Conservation (phyloP, 2,329 filamentous ascomycete genomes). For the Pseudocercospora eumusae region DNA sequence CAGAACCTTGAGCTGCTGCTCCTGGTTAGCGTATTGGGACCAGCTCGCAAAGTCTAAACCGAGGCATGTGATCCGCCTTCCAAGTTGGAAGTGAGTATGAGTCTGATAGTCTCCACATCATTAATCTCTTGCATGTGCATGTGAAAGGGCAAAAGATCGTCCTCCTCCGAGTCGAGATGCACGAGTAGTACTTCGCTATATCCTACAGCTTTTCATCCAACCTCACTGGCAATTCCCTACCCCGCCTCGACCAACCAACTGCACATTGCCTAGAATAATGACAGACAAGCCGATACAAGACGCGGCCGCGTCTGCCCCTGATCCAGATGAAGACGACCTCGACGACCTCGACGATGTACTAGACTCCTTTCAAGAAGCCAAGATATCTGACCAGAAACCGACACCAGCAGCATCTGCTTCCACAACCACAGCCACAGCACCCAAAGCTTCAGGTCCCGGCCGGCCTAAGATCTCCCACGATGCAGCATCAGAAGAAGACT, state of each 20-base stretch:
- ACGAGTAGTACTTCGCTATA: conserved; percentile 1
- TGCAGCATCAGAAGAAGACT: conserved; percentile 59
- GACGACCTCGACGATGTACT: conserved; percentile 95
- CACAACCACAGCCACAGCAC: conserved; percentile 38
- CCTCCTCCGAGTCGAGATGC: neutral
- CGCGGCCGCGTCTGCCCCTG: conserved; percentile 54
- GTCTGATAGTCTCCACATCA: conserved; percentile 1
- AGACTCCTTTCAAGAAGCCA: conserved; percentile 77
- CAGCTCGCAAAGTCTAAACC: conserved; percentile 2
- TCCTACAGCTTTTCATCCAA: neutral
- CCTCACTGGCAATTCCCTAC: neutral
- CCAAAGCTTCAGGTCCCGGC: conserved; percentile 44
- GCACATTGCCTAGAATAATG: conserved; percentile 27
- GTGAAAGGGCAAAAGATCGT: neutral
- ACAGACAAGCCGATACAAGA: conserved; percentile 33
- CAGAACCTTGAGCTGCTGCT: neutral
- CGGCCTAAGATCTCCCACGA: conserved; percentile 38
- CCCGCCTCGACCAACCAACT: conserved; percentile 5
- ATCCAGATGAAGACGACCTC: conserved; percentile 89
- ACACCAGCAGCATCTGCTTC: conserved; percentile 26
- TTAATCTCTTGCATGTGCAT: conserved; percentile 6
- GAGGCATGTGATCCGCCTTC: conserved; percentile 9
- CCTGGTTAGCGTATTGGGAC: neutral
- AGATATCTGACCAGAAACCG: conserved; percentile 47
- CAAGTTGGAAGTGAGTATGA: neutral